Conservation (phyloP, 305 asterid species). For the Euphrasia arctica region DNA sequence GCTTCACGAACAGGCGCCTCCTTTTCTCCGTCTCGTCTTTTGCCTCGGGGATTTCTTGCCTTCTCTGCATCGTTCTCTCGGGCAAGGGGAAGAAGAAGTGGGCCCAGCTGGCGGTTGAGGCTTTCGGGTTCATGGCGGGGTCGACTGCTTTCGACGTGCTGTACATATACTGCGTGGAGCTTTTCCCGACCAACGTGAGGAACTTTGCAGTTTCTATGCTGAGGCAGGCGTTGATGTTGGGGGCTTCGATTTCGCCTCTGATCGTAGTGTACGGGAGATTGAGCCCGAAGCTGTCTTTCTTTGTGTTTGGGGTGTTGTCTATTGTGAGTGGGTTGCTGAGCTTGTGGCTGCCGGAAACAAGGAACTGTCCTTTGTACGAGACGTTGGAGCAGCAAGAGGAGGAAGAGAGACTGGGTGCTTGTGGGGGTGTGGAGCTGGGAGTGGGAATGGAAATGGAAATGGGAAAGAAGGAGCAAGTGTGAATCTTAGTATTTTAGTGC, state of each 20-base stretch:
- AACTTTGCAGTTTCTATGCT: slow-evolving; percentile 48
- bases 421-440: slow-evolving; percentile 14
- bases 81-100: slow-evolving; percentile 12
- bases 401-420: slow-evolving; percentile 29
- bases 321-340: slow-evolving; percentile 40
- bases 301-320: slow-evolving; percentile 37
- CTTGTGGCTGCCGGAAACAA: slow-evolving; percentile 54
- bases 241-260: slow-evolving; percentile 54
- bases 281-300: slow-evolving; percentile 44
- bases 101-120: slow-evolving; percentile 41
- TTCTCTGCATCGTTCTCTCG: slow-evolving; percentile 39
- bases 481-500: slow-evolving; percentile 11
- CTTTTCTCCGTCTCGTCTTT: slow-evolving; percentile 44
- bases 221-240: slow-evolving; percentile 47
- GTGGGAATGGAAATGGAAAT: slow-evolving; percentile 29
- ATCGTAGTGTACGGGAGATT: slow-evolving; percentile 43
- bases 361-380: slow-evolving; percentile 44
- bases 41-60: slow-evolving; percentile 37
- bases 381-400: slow-evolving; percentile 51
- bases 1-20: slow-evolving; percentile 39
- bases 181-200: slow-evolving; percentile 49
- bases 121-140: slow-evolving; percentile 48
- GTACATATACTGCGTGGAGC: slow-evolving; percentile 50
- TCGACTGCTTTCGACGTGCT: slow-evolving; percentile 49
- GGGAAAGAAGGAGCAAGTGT: slow-evolving; percentile 24